Evolutionary conservation across 306 rosid genomes (phyloP).

Genomic region (Adenanthera pavonina): DNA sequence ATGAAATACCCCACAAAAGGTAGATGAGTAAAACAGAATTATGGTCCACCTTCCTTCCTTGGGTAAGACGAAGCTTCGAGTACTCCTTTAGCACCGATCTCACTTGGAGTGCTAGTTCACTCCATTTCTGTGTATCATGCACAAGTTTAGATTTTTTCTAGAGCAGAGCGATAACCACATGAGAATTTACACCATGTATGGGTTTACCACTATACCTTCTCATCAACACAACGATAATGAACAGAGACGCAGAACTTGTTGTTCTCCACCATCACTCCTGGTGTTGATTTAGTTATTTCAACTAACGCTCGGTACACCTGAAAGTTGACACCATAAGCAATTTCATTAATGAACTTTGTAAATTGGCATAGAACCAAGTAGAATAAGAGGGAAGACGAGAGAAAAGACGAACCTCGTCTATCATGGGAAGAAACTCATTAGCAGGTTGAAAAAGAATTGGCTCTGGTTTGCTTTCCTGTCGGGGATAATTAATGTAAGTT

Average conservation of each 20-base stretch:
- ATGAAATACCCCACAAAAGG: slow-evolving; percentile 31
- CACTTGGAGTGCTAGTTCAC: slow-evolving; percentile 76
- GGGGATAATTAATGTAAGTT: slow-evolving; percentile 6
- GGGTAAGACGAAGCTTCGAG: slow-evolving; percentile 81
- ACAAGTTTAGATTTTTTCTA: slow-evolving; percentile 13
- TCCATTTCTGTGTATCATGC: slow-evolving; percentile 69
- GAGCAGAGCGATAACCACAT: background rate
- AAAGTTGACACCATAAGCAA: slow-evolving; percentile 11
- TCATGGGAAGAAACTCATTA: slow-evolving; percentile 87
- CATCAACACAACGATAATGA: slow-evolving; percentile 93
- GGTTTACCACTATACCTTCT: slow-evolving; percentile 76
- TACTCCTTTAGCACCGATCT: slow-evolving; percentile 80
- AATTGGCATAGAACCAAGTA: background rate
- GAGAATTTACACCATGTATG: background rate
- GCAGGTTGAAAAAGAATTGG: slow-evolving; percentile 87
- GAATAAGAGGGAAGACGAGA: background rate
- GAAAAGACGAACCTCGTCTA: slow-evolving; percentile 63
- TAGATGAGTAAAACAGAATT: slow-evolving; percentile 28
- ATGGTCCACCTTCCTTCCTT: slow-evolving; percentile 87
- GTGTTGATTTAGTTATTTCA: slow-evolving; percentile 72
- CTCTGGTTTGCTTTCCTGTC: slow-evolving; percentile 62
- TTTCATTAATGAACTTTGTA: background rate
- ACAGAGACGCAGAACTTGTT: slow-evolving; percentile 87
- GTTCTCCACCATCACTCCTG: slow-evolving; percentile 85
- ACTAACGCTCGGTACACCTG: slow-evolving; percentile 68